Evolutionary conservation across 1,284 basidiomycete species (phyloP).

Genomic region (Sanghuangporus sanghuang): DNA sequence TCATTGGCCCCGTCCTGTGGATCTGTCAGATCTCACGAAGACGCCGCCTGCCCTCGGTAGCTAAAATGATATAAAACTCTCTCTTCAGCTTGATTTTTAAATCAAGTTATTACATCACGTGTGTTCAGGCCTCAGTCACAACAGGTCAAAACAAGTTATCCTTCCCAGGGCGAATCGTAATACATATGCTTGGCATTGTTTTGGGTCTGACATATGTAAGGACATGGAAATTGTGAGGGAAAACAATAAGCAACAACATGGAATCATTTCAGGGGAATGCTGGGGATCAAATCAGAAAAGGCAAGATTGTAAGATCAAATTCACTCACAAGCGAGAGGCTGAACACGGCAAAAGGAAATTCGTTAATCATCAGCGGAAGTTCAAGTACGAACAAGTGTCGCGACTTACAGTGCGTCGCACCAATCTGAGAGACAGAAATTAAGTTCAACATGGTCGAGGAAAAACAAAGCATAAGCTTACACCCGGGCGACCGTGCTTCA

Average conservation of each 20-base stretch:
- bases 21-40: neutral
- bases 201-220: neutral
- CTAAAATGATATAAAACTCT: neutral
- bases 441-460: neutral
- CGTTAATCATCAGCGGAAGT: constrained; percentile 12
- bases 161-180: neutral
- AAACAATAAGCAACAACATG: neutral
- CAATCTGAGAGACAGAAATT: constrained; percentile 49
- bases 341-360: constrained; percentile 12
- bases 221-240: neutral
- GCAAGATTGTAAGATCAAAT: constrained; percentile 8
- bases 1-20: neutral
- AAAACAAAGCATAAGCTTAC: constrained; percentile 36
- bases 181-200: neutral
- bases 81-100: neutral
- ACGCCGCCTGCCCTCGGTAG: neutral
- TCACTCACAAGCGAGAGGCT: constrained; percentile 68
- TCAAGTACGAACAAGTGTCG: constrained; percentile 35
- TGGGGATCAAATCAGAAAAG: constrained; percentile 24
- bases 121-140: neutral
- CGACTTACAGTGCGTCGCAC: constrained; percentile 72
- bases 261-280: constrained; percentile 75
- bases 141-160: no score
- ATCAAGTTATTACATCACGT: neutral
- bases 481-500: constrained; percentile 99